Evolutionary conservation across 306 rosid species (phyloP), one percentile per base, ranked within the genome.

Genomic region (Prunus padus): DNA sequence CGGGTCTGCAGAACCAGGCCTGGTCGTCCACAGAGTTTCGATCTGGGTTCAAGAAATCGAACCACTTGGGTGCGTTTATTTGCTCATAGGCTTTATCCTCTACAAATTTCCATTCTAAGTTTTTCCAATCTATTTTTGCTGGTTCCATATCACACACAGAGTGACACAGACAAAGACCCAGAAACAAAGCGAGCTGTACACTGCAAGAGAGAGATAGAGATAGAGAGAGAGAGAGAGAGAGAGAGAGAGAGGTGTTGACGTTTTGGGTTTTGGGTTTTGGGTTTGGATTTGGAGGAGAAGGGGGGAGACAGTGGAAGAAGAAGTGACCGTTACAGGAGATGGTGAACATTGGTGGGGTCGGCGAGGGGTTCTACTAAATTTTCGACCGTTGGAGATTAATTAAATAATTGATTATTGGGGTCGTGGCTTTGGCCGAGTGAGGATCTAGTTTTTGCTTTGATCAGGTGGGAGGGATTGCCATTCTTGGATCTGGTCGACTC

Each of bases 101-200:
- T 0, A 82, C 91, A 78, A 92, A 96, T 47, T 66, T 88, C 86
- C 93, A 96, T 59, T 96, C 98, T 11, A 92, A 3, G 86, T 81
- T 82, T 80, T 92, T 90, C 99, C 99, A 96, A 67, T 96, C 98
- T 47, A 96, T 89, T 74, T 90, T 96, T 49, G 97, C 97, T 16
- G 99, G 97, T 79, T 96, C 99, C 99, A 96, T 95, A 22, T 72
- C 57, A 44, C 20, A 30, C 30, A 42, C 18, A 65, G 25, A 69
- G 33, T 26, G 61, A 54, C 42, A n/a, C 65, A 40, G 31, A 25
- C 72, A 59, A 46, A 37, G n/a, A 37, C 52, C 50, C 54, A 72
- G 45, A 65, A 50, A 40, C 59, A 44, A 71, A 45, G 44, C 20
- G 28, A 16, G 46, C 52, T 62, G 68, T 31, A 9, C 16, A 25